A percentile compares a stretch with the other conserved stretches of the same genome.
These are phyloP conservation scores for Coniochaeta sp. DNA, from an alignment of 2,329 filamentous ascomycete species.

Conservation along the genomic window DNA sequence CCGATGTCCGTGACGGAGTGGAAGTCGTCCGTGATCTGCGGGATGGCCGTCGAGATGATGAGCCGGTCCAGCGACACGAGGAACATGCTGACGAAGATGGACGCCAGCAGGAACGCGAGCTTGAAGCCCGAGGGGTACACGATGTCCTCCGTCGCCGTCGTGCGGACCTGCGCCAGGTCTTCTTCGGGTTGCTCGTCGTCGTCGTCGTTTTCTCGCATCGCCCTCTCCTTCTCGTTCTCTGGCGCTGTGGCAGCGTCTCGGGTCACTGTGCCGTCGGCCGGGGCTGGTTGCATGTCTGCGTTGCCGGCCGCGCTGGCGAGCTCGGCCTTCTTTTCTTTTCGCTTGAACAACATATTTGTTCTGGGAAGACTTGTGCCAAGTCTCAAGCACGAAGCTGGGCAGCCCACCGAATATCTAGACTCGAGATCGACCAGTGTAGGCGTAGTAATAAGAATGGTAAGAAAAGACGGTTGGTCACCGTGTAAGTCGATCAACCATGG, in stretches of 20 bases:
- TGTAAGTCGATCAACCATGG: background rate
- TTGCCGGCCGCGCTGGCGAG: background rate
- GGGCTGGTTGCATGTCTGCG: background rate
- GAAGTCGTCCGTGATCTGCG: conserved; percentile 30
- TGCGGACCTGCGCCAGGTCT: conserved; percentile 9
- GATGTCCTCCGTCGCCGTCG: conserved; percentile 15
- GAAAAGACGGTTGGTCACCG: background rate
- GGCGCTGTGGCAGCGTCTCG: background rate
- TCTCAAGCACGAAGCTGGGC: background rate
- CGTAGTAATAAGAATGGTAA: background rate
- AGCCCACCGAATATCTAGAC: background rate
- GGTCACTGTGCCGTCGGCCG: background rate
- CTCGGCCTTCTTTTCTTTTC: background rate
- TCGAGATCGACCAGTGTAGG: too few species aligned
- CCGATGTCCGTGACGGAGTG: conserved; percentile 28
- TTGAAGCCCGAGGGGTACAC: conserved; percentile 25
- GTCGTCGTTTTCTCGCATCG: too few species aligned
- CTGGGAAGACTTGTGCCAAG: background rate
- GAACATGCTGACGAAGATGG: conserved; percentile 28
- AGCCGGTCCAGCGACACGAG: conserved; percentile 29
- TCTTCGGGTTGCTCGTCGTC: background rate
- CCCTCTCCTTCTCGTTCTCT: background rate
- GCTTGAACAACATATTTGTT: background rate
- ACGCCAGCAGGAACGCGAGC: conserved; percentile 23
- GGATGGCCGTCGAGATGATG: conserved; percentile 30